phyloP scores from a whole-genome alignment of 129 eudicot species.

The Saposhnikovia divaricata region DNA sequence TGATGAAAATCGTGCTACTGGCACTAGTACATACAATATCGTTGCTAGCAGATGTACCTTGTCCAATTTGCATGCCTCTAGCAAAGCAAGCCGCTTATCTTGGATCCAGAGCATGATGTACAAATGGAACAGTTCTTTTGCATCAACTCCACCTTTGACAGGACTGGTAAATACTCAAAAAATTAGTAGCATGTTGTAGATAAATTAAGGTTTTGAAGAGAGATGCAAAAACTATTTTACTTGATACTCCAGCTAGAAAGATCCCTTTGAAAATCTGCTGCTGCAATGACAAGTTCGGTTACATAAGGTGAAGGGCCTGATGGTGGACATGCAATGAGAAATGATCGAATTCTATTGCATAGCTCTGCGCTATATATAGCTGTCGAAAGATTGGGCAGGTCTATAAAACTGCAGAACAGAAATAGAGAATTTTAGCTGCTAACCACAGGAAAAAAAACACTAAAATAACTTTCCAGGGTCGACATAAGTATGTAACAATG shows the following conservation, averaged over 20 bases:
- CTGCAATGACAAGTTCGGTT: conserved; percentile 74
- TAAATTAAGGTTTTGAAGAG: not conserved
- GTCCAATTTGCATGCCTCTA: conserved; percentile 69
- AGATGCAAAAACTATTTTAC: conserved; percentile 19
- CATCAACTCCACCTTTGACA: conserved; percentile 85
- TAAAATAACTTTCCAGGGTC: not conserved
- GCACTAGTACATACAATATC: not conserved
- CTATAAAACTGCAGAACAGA: conserved; percentile 51
- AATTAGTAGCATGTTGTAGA: conserved; percentile 1
- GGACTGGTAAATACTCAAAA: conserved; percentile 35
- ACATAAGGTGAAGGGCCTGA: conserved; percentile 66
- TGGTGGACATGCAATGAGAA: conserved; percentile 80
- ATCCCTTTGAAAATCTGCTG: conserved; percentile 83
- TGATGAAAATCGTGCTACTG: not conserved
- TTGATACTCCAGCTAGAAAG: conserved; percentile 73
- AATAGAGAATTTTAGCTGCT: not conserved
- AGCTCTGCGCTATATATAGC: conserved; percentile 77
- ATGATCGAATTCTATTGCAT: conserved; percentile 62
- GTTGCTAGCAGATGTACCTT: conserved; percentile 39
- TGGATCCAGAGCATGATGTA: conserved; percentile 79
- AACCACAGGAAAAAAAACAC: not conserved
- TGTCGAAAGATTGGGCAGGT: conserved; percentile 77
- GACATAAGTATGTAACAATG: not conserved
- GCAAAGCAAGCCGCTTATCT: conserved; percentile 72
- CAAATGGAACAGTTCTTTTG: conserved; percentile 77